A percentile compares a stretch with the other conserved stretches of the same genome.
Evolutionary conservation across 1,139 yeast genomes (phyloP).

Genomic region (Lodderomyces orthopsilosis): DNA sequence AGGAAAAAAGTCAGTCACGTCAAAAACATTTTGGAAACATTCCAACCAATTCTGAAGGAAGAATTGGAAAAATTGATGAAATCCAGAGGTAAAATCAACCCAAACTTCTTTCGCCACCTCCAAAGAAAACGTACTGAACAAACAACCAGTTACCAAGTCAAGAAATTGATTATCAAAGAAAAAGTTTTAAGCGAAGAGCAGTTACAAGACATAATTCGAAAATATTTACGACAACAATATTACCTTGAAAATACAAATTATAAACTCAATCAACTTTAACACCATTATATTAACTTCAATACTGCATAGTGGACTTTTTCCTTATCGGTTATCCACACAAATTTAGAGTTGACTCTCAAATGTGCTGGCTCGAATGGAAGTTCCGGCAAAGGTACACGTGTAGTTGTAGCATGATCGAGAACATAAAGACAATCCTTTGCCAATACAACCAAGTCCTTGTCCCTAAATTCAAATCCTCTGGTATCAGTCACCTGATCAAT

Average conservation of each 20-base stretch:
- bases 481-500: conserved; percentile 9
- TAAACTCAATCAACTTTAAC: conserved; percentile 3
- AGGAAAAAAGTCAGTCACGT: conserved; percentile 23
- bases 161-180: conserved; percentile 23
- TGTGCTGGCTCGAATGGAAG: conserved; percentile 10
- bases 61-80: conserved; percentile 15
- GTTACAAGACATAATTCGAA: conserved; percentile 27
- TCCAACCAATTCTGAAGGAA: conserved; percentile 23
- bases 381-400: conserved; percentile 8
- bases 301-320: conserved; percentile 38
- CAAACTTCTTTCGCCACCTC: conserved; percentile 30
- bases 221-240: conserved; percentile 34
- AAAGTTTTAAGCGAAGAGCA: conserved; percentile 33
- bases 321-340: conserved; percentile 41
- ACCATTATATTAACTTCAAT: conserved; percentile 20
- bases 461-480: conserved; percentile 9
- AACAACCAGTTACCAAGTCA: conserved; percentile 14
- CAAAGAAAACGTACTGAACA: conserved; percentile 15
- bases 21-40: conserved; percentile 18
- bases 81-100: conserved; percentile 16
- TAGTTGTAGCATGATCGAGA: conserved; percentile 8
- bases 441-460: conserved; percentile 10
- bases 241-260: conserved; percentile 22
- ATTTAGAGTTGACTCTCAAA: conserved; percentile 9
- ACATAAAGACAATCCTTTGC: conserved; percentile 7